These are phyloP conservation scores for Penicillium waksmanii DNA, from an alignment of 495 filamentous ascomycete genomes.

Conservation along the genomic window DNA sequence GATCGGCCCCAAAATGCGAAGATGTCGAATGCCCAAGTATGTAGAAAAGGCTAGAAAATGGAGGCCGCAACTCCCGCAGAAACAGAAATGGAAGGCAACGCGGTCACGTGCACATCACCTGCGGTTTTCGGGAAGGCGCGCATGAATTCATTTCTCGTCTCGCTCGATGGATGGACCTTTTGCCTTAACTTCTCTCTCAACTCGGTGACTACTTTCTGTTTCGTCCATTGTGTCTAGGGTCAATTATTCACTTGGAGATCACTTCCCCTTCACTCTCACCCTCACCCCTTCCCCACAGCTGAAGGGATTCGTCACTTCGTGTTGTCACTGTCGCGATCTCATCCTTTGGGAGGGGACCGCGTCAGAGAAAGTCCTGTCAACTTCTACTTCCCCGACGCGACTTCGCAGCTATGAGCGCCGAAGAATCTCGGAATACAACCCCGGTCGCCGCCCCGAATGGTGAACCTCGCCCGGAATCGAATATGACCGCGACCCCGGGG, in stretches of 20 bases:
- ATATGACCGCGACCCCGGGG: constrained; percentile 41
- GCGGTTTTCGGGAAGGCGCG: constrained; percentile 38
- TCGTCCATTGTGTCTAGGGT: constrained; percentile 7
- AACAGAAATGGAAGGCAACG: constrained; percentile 25
- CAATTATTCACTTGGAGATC: neutral
- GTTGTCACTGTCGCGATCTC: constrained; percentile 37
- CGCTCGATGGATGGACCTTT: neutral
- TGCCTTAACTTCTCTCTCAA: neutral
- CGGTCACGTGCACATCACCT: constrained; percentile 47
- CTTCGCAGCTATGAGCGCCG: constrained; percentile 47
- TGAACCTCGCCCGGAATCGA: constrained; percentile 40
- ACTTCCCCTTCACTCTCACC: constrained; percentile 4
- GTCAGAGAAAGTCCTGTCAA: constrained; percentile 27
- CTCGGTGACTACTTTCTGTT: neutral
- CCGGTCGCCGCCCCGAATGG: constrained; percentile 44
- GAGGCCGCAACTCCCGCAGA: neutral
- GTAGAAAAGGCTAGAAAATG: neutral
- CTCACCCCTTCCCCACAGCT: constrained; percentile 7
- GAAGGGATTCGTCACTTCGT: constrained; percentile 10
- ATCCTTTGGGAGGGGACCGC: constrained; percentile 33
- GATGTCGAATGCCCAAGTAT: neutral
- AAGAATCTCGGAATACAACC: constrained; percentile 41
- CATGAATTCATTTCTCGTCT: constrained; percentile 22
- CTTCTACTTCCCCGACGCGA: constrained; percentile 31
- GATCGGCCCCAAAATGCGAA: neutral